phyloP scores from a whole-genome alignment of 2,329 filamentous ascomycete species.

The Blumeriella jaapii region DNA sequence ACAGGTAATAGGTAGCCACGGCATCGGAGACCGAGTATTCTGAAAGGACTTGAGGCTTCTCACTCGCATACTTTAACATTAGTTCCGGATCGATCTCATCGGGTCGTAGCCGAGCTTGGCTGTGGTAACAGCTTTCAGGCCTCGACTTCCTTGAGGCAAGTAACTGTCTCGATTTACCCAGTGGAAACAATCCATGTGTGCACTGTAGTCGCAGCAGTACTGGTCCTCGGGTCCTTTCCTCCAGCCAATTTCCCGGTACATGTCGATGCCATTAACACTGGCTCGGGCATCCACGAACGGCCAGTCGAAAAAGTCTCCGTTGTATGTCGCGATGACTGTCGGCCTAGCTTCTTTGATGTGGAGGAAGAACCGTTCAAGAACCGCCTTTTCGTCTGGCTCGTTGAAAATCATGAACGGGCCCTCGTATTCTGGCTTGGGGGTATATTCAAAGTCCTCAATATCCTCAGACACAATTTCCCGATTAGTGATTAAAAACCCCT shows the following conservation, averaged over 20 bases:
- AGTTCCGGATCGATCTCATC: constrained; percentile 95
- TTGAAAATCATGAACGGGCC: constrained; percentile 98
- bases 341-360: constrained; percentile 92
- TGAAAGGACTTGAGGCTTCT: constrained; percentile 84
- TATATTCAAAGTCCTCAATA: constrained; percentile 96
- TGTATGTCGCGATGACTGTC: constrained; percentile 98
- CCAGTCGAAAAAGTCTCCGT: constrained; percentile 99
- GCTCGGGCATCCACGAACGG: constrained; percentile 92
- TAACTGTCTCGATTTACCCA: constrained; percentile 99
- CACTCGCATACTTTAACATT: constrained; percentile 86
- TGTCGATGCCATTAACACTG: constrained; percentile 90
- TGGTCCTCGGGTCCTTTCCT: constrained; percentile 91
- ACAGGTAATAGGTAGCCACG: constrained; percentile 95
- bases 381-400: constrained; percentile 79
- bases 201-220: constrained; percentile 90
- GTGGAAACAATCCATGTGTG: constrained; percentile 97
- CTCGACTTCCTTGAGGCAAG: constrained; percentile 90
- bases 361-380: constrained; percentile 86
- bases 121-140: constrained; percentile 93
- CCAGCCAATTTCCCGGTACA: constrained; percentile 98
- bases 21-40: constrained; percentile 99
- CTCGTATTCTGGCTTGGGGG: constrained; percentile 89
- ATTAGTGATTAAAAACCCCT: constrained; percentile 96
- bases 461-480: constrained; percentile 96
- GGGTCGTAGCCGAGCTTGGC: constrained; percentile 97